Base-by-base conservation (phyloP, 2,329 filamentous ascomycete species). In the Stagonosporopsis cucurbitacearum region DNA sequence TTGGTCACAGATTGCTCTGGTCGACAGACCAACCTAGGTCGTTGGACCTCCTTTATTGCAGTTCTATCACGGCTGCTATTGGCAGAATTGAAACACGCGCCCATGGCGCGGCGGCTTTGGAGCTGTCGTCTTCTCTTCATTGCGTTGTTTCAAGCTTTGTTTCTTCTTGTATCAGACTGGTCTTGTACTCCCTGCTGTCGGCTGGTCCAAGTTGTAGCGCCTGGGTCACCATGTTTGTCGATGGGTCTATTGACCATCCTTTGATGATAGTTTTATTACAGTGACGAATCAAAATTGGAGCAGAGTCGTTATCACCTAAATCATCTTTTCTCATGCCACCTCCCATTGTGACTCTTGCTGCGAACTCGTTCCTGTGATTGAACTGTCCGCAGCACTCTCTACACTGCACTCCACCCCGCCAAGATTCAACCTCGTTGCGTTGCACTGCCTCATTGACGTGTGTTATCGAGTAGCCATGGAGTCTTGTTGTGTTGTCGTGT, bases 131-230 rank as follows among this genome's bases (percentile, higher is more conserved):
- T 47, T 57, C 23, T 50, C 25, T 52, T 44, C 44, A 28, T 36
- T 54, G 53, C 53, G 53, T 56, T 56, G 53, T 48, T 59, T 47
- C 30, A 33, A 49, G 36, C 49, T 33, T 58, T 47, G 54, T 56
- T 58, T 62, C 37, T 59, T 50, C 30, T 57, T 55, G 45, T 53
- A 48, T 54, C 45, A 57, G 46, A 56, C 50, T 58, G 51, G 33
- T 45, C 57, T 54, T 46, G 51, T 50, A 45, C 43, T 64, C 60
- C 61, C 49, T 54, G 64, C 47, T 51, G 58, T 62, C 64, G 63
- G 66, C 40, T 58, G 60, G 57, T 50, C 54, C 54, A 70, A 63
- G 69, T 68, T 71, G 67, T 65, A 67, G 50, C 56, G 62, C 52
- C 57, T 57, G 59, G 49, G 52, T 47, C 51, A 46, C 36, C 37